A percentile compares a stretch with the other conserved stretches of the same genome.
Evolutionary conservation across 2,329 filamentous ascomycete genomes (phyloP).

Genomic region (Xylariomycetidae sp.): DNA sequence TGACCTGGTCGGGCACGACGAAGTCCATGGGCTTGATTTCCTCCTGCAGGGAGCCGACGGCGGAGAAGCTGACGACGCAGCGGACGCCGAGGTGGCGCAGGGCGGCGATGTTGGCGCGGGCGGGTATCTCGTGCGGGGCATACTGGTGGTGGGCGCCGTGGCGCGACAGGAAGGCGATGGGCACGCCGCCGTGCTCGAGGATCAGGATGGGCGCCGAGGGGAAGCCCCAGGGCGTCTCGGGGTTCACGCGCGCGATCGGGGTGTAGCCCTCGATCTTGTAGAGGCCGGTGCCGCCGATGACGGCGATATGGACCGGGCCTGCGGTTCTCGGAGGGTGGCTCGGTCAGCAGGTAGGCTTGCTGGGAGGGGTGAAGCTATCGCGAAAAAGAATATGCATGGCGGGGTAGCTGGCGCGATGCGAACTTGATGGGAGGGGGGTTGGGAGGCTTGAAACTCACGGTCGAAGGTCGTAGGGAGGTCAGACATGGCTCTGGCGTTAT

Average conservation of each 20-base stretch:
- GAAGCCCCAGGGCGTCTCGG: conserved; percentile 81
- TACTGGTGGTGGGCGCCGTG: conserved; percentile 86
- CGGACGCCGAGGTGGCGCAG: conserved; percentile 84
- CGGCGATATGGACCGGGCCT: conserved; percentile 76
- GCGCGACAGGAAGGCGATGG: conserved; percentile 89
- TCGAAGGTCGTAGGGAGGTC: conserved; percentile 55
- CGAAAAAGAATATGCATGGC: no score
- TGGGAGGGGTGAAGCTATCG: conserved; percentile 5
- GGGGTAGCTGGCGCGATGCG: no score
- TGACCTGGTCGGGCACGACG: conserved; percentile 91
- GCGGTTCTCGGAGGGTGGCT: neutral
- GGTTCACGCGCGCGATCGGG: conserved; percentile 72
- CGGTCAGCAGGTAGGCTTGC: no score
- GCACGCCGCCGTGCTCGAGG: conserved; percentile 76
- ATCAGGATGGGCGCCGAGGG: conserved; percentile 76
- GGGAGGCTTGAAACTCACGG: conserved; percentile 37
- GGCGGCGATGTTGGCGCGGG: conserved; percentile 97
- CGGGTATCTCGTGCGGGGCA: conserved; percentile 91
- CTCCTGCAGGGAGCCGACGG: conserved; percentile 88
- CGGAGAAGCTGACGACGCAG: conserved; percentile 89
- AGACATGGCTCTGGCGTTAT: conserved; percentile 44
- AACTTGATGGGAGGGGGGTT: neutral
- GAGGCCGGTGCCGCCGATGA: conserved; percentile 91
- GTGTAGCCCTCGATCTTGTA: conserved; percentile 82
- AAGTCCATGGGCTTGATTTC: conserved; percentile 95